Evolutionary conservation across 2,329 filamentous ascomycete genomes (phyloP).

Genomic region (Calonectria pauciramosa): DNA sequence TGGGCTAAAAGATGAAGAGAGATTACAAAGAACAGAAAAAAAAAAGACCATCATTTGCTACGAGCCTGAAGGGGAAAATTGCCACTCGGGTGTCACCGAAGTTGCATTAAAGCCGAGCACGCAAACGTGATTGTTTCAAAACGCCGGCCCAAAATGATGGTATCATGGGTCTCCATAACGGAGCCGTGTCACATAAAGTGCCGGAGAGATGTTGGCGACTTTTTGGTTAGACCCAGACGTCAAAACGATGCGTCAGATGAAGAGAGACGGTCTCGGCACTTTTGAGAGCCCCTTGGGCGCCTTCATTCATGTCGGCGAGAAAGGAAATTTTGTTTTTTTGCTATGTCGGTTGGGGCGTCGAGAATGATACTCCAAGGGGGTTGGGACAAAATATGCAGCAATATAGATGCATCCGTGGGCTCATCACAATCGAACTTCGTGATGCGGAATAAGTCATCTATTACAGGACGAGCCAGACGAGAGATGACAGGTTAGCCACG

Average conservation of each 20-base stretch:
- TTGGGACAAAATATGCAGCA: not conserved
- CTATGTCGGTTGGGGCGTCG: not conserved
- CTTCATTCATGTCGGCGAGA: not conserved
- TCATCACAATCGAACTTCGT: not conserved
- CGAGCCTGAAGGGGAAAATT: not conserved
- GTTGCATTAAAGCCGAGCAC: not conserved
- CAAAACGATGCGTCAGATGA: not conserved
- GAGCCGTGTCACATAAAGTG: conserved; percentile 5
- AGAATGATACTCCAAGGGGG: not conserved
- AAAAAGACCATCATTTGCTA: conserved; percentile 3
- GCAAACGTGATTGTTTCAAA: not conserved
- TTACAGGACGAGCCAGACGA: not conserved
- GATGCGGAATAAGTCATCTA: not conserved
- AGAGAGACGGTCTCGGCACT: not conserved
- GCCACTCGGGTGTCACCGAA: not conserved
- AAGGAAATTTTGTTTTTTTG: no score
- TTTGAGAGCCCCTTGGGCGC: not conserved
- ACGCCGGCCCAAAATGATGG: conserved; percentile 1
- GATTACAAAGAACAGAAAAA: conserved; percentile 9
- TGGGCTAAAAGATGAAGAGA: conserved; percentile 10
- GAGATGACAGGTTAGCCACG: conserved; percentile 19
- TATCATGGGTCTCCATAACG: not conserved
- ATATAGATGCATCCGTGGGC: not conserved
- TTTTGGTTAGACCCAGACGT: not conserved
- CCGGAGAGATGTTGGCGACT: not conserved